Evolutionary conservation across 2,329 filamentous ascomycete species (phyloP), one percentile per base, ranked within the genome.

Genomic region (Grosmannia huntii): DNA sequence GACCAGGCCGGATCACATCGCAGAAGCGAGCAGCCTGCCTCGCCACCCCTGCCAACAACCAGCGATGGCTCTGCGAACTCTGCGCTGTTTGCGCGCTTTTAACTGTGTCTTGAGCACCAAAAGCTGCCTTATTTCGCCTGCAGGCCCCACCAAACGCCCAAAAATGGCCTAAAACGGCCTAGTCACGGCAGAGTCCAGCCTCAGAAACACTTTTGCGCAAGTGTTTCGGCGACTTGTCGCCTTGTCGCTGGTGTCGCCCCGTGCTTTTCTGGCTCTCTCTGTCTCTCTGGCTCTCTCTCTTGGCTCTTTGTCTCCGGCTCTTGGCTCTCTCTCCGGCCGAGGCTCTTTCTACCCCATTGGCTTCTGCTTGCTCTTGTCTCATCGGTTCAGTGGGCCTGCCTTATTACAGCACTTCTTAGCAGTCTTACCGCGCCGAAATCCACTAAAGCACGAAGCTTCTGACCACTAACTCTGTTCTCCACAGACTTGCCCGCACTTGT

Each of bases 381-480:
- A 6, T 19, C 23, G 21, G 23, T 33, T 41, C 52, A 14, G n/a
- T 53, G 52, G 31, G n/a, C 52, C 33, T 53, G 31, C 21, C 25
- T 21, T 51, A 5, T 51, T 36, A 21, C 28, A 36, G 19, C 53
- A 54, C 53, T 27, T 54, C 36, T 21, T 46, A 28, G 23, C 53
- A 12, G 14, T 46, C 23, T 44, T 36, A 27, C 25, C 36, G 46
- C 53, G 28, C 36, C 16, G 21, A 28, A 55, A 28, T 12, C 16
- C 53, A 55, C 53, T 55, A 55, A 55, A 48, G 14, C 27, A 19
- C 49, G n/a, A 31, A 54, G 11, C 12, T 27, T 54, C 53, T 54
- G 12, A 28, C 53, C 53, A 48, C 53, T 55, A 55, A 55, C 27
- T 25, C 33, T 33, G n/a, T 55, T 46, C 53, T 55, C 53, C 54